Conservation (phyloP, 805 yeast species). For the Sugiyamaella floridensis region DNA sequence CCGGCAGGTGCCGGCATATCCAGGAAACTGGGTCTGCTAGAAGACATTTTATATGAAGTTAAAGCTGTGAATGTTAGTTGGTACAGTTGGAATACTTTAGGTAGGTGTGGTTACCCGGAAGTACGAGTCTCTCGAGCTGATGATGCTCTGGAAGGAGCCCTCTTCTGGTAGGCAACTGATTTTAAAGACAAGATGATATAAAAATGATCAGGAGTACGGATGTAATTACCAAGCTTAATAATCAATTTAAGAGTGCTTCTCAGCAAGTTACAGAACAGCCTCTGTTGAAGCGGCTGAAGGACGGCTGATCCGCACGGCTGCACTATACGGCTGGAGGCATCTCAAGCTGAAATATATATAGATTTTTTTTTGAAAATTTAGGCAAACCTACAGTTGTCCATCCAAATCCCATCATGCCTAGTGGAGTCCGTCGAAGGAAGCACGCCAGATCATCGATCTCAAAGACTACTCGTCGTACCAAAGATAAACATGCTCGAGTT, state of each 20-base stretch:
- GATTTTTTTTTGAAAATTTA: neutral
- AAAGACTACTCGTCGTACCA: slow-evolving; percentile 62
- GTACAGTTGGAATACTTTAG: neutral
- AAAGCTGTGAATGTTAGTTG: neutral
- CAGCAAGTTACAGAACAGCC: neutral
- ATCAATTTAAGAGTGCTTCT: no score
- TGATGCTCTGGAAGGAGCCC: no score
- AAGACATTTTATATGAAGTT: neutral
- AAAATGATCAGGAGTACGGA: no score
- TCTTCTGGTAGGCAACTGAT: no score
- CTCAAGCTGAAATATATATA: neutral
- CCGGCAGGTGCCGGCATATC: slow-evolving; percentile 85
- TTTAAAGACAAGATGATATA: no score
- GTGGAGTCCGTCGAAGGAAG: slow-evolving; percentile 75
- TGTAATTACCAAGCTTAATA: no score
- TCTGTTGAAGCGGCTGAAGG: neutral
- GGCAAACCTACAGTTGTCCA: neutral
- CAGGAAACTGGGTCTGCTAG: slow-evolving; percentile 41
- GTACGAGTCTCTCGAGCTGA: no score
- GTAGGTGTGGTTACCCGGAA: no score
- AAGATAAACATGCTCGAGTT: slow-evolving; percentile 63
- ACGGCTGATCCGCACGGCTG: neutral
- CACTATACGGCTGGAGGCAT: neutral
- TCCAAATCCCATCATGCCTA: slow-evolving; percentile 26
- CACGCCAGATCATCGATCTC: slow-evolving; percentile 64